Conservation (phyloP, 2,329 filamentous ascomycete species). For the Colletotrichum musicola region DNA sequence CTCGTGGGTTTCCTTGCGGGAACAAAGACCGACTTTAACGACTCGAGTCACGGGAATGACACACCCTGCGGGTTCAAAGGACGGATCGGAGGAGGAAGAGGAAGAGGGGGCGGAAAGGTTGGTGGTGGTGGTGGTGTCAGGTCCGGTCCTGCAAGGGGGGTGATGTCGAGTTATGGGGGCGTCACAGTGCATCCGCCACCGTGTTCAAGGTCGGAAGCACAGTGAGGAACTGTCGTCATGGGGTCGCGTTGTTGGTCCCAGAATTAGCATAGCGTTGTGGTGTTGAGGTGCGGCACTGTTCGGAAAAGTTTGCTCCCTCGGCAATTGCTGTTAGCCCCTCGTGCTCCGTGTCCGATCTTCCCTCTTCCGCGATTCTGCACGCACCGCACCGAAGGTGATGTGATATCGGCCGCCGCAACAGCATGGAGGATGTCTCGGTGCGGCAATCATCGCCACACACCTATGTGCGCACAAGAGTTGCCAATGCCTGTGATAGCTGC, state of each 20-base stretch:
- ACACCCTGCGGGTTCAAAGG: neutral
- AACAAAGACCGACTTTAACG: neutral
- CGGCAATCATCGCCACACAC: slow-evolving; percentile 29
- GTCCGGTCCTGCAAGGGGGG: too few relatives aligned
- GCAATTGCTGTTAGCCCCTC: neutral
- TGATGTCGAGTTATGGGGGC: neutral
- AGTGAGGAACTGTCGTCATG: neutral
- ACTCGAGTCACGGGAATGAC: slow-evolving; percentile 14
- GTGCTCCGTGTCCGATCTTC: slow-evolving; percentile 33
- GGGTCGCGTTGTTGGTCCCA: neutral
- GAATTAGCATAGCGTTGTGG: slow-evolving; percentile 8
- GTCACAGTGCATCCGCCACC: slow-evolving; percentile 30
- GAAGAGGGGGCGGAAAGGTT: too few relatives aligned
- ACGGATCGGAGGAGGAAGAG: neutral
- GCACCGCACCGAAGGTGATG: slow-evolving; percentile 1
- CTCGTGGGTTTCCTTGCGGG: too few relatives aligned
- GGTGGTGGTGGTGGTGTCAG: neutral
- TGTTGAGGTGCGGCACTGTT: neutral
- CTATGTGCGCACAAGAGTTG: slow-evolving; percentile 54
- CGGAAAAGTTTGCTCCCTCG: slow-evolving; percentile 23
- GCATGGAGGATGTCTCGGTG: slow-evolving; percentile 37
- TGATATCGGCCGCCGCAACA: slow-evolving; percentile 22
- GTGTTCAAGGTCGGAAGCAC: slow-evolving; percentile 5
- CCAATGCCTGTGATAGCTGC: slow-evolving; percentile 67
- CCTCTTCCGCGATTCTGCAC: slow-evolving; percentile 30